These are phyloP conservation scores for Rubia tinctorum DNA, from an alignment of 305 asterid species.

Conservation along the genomic window DNA sequence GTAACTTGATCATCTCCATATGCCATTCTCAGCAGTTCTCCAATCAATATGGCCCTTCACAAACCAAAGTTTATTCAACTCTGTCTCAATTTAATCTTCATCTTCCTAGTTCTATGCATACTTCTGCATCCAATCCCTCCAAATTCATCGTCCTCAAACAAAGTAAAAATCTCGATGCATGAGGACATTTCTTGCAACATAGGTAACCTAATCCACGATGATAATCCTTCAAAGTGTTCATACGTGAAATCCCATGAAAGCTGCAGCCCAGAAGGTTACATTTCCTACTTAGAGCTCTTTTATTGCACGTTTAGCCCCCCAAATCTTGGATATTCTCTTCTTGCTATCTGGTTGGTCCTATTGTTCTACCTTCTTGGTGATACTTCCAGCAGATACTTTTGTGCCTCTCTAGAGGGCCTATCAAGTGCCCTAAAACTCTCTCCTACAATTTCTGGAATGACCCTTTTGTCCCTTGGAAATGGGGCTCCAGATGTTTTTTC, in stretches of 20 bases:
- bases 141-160: background rate
- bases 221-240: constrained; percentile 36
- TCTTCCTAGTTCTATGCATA: constrained; percentile 20
- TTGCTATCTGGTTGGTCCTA: constrained; percentile 45
- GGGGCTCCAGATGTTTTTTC: constrained; percentile 81
- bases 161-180: background rate
- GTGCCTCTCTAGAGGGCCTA: constrained; percentile 56
- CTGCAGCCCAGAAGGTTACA: constrained; percentile 50
- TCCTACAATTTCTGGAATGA: constrained; percentile 71
- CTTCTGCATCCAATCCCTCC: constrained; percentile 8
- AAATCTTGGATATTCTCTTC: constrained; percentile 32
- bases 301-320: constrained; percentile 51
- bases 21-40: background rate
- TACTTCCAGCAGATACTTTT: constrained; percentile 66
- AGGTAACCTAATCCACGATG: constrained; percentile 24
- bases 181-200: constrained; percentile 26
- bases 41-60: constrained; percentile 10
- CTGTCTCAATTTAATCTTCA: constrained; percentile 22
- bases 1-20: background rate
- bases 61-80: constrained; percentile 11
- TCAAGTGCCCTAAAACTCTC: constrained; percentile 47
- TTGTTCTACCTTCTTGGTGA: constrained; percentile 66
- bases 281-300: constrained; percentile 54
- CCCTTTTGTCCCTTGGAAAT: constrained; percentile 79
- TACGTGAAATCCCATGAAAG: constrained; percentile 35